Evolutionary conservation across 768 basidiomycete genomes (phyloP).

Genomic region (Boletus barrowsii): DNA sequence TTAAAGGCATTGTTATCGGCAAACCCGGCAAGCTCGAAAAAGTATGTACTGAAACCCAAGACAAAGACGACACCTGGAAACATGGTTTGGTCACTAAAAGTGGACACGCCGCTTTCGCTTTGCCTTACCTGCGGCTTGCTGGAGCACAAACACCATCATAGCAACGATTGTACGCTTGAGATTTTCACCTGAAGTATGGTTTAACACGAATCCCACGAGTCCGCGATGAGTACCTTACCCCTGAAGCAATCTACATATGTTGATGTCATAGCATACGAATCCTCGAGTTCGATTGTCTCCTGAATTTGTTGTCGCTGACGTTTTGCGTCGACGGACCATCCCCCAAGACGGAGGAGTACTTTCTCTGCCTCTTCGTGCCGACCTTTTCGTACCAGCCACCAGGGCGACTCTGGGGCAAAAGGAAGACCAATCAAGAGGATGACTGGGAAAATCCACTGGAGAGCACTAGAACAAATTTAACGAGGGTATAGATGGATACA

Average conservation of each 20-base stretch:
- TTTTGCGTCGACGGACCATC: slow-evolving; percentile 23
- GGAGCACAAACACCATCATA: slow-evolving; percentile 32
- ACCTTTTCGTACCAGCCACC: slow-evolving; percentile 35
- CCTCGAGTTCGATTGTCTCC: slow-evolving; percentile 31
- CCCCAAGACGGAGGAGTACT: slow-evolving; percentile 19
- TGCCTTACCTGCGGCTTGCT: slow-evolving; percentile 22
- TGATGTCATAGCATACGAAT: slow-evolving; percentile 25
- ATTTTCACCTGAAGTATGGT: slow-evolving; percentile 14
- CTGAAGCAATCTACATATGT: slow-evolving; percentile 33
- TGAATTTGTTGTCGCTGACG: slow-evolving; percentile 21
- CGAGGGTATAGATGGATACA: background rate
- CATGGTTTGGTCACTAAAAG: background rate
- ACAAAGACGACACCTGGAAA: slow-evolving; percentile 26
- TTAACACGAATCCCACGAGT: background rate
- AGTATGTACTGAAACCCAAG: slow-evolving; percentile 31
- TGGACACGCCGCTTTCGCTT: background rate
- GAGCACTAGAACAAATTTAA: slow-evolving; percentile 11
- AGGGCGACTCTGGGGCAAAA: slow-evolving; percentile 32
- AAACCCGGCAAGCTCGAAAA: slow-evolving; percentile 37
- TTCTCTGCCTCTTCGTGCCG: slow-evolving; percentile 22
- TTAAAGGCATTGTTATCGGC: slow-evolving; percentile 28
- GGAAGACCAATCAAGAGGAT: slow-evolving; percentile 30
- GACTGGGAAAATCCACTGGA: slow-evolving; percentile 34
- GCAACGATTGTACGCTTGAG: slow-evolving; percentile 25
- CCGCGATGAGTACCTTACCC: slow-evolving; percentile 13